Percentiles rank a stretch among this genome's conserved stretches.
Conservation (phyloP, 805 yeast species). For the Blastobotrys americana region DNA sequence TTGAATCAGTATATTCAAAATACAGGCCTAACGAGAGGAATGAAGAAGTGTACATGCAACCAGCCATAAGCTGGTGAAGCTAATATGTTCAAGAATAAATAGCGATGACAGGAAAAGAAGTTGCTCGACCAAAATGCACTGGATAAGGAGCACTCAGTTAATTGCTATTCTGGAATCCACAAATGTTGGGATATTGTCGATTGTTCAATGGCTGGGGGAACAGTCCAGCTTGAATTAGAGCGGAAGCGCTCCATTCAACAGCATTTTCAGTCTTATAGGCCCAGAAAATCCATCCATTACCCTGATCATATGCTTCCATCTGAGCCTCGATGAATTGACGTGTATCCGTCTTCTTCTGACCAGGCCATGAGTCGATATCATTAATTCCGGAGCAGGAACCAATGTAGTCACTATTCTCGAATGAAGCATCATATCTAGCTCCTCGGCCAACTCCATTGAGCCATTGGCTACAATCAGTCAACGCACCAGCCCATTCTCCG, state of each 20-base stretch:
- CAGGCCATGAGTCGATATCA: slow-evolving; percentile 51
- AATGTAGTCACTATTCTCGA: slow-evolving; percentile 37
- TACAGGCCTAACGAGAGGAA: too few relatives aligned
- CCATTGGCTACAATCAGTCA: slow-evolving; percentile 88
- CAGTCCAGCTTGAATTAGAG: slow-evolving; percentile 47
- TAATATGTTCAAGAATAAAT: not conserved
- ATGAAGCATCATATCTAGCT: slow-evolving; percentile 66
- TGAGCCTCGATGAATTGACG: slow-evolving; percentile 83
- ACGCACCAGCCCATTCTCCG: slow-evolving; percentile 90
- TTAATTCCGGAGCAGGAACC: slow-evolving; percentile 56
- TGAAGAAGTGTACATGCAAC: too few relatives aligned
- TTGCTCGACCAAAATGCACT: not conserved
- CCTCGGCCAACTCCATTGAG: slow-evolving; percentile 81
- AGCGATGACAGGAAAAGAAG: not conserved
- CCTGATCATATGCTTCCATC: slow-evolving; percentile 69
- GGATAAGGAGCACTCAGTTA: not conserved
- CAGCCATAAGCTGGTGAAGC: not conserved
- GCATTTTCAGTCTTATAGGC: slow-evolving; percentile 81
- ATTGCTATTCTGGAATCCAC: slow-evolving; percentile 32
- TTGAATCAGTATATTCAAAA: too few relatives aligned
- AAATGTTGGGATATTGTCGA: slow-evolving; percentile 66
- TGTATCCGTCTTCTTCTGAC: slow-evolving; percentile 45
- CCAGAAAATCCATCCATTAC: slow-evolving; percentile 90
- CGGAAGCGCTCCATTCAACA: slow-evolving; percentile 78
- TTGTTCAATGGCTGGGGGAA: slow-evolving; percentile 76